These are phyloP conservation scores for Argentina anserina DNA, from an alignment of 306 rosid genomes.

Conservation along the genomic window DNA sequence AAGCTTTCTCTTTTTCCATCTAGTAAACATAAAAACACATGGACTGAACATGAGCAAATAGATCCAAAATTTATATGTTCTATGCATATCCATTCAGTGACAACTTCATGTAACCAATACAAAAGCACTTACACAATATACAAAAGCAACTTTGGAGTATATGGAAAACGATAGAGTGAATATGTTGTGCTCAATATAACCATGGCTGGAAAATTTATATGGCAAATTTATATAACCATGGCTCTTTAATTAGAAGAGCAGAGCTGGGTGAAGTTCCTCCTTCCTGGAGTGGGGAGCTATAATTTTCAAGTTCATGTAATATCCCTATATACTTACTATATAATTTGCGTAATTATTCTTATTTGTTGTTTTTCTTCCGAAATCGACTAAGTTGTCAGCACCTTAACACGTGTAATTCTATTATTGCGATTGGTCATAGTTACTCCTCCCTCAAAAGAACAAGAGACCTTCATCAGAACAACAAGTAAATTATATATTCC, in stretches of 20 bases:
- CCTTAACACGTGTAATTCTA: not conserved
- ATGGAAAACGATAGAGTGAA: too few species aligned
- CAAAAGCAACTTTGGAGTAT: too few species aligned
- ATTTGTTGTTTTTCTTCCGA: not conserved
- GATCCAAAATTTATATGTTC: too few species aligned
- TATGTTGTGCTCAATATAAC: not conserved
- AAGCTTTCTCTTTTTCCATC: too few species aligned
- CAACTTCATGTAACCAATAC: too few species aligned
- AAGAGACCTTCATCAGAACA: not conserved
- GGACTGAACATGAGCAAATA: too few species aligned
- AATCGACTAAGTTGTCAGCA: not conserved
- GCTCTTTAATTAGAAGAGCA: not conserved
- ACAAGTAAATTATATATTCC: not conserved
- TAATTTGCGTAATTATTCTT: not conserved
- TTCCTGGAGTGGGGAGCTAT: not conserved
- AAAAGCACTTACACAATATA: too few species aligned
- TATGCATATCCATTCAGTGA: too few species aligned
- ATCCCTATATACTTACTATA: not conserved
- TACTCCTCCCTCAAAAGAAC: not conserved
- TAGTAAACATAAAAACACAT: too few species aligned
- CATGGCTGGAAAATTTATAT: not conserved
- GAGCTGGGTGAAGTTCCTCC: not conserved
- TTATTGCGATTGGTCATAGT: not conserved
- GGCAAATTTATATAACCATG: not conserved
- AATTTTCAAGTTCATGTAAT: constrained; percentile 9